Base-by-base conservation (phyloP, 371 early-diverging fungal genomes). In the Mucor indicus region DNA sequence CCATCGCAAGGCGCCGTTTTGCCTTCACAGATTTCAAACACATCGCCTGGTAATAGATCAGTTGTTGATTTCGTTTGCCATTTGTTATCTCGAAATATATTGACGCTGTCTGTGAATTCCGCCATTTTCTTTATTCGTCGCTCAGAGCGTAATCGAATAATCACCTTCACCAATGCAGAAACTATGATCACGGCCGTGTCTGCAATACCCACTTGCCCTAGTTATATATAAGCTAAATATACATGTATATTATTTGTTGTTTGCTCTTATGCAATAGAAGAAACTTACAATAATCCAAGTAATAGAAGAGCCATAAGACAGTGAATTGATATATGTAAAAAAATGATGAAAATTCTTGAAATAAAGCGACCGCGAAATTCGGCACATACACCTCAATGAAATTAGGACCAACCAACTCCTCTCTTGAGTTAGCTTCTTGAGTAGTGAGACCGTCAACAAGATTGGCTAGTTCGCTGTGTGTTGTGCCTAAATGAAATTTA, bases 291-390 rank as follows among this genome's bases (percentile, higher is more conserved):
- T 88, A 89, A 39, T 73, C 79, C 53, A 83, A 77, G 67, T 85
- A 84, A 63, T 84, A 85, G 57, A 85, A 90, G 11, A 86, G 74
- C 83, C 83, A 83, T 37, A 91, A 73, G 8, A 76, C 70, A 50
- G 84, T 79, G 27, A 87, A 68, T 67, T 91, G 90, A 57, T 89
- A 91, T 24, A 89, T 72, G 58, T 91, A 91, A 49, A 91, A 90
- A 58, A 86, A 81, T 11, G 81, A 76, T 2, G 80, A 62, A 50
- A 88, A 85, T 65, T 89, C 91, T 38, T 75, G 79, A 16, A 65
- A 58, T 23, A 86, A 38, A 2, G 84, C 87, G 50, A 57, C 45
- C 13, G 53, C 29, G 44, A 86, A 60, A 42, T 69, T 63, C 31
- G 83, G 81, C 24, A 88, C 80, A 17, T 72, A 62, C 16, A 85